A percentile compares a stretch with the other conserved stretches of the same genome.
These are phyloP conservation scores for Chiua sp. DNA, from an alignment of 1,284 basidiomycete species.

Conservation along the genomic window DNA sequence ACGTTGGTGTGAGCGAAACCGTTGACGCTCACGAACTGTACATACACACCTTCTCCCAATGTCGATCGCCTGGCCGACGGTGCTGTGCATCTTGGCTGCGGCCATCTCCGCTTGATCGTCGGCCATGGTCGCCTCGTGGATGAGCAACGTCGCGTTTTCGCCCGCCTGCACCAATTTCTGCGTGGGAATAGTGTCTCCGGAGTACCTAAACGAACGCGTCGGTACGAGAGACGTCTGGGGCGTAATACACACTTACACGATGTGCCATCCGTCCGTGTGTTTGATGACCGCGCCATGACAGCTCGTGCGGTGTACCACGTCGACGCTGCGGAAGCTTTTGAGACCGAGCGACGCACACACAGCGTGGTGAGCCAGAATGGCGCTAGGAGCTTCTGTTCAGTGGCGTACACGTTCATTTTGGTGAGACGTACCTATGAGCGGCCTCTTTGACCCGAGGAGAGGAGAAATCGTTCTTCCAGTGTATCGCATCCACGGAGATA, in stretches of 20 bases:
- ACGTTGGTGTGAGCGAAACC: not conserved
- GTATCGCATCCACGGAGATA: slow-evolving; percentile 60
- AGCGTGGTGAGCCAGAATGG: slow-evolving; percentile 36
- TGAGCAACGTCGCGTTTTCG: slow-evolving; percentile 76
- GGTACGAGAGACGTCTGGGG: slow-evolving; percentile 12
- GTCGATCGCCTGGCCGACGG: slow-evolving; percentile 86
- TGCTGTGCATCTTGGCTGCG: slow-evolving; percentile 83
- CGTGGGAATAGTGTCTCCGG: slow-evolving; percentile 89
- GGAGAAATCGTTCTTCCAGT: slow-evolving; percentile 45
- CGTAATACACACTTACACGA: slow-evolving; percentile 60
- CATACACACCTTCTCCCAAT: slow-evolving; percentile 67
- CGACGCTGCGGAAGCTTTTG: slow-evolving; percentile 62
- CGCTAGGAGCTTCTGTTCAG: slow-evolving; percentile 19
- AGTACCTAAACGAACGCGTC: slow-evolving; percentile 54
- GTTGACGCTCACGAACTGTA: not conserved
- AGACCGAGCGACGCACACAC: slow-evolving; percentile 61
- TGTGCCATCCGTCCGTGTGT: slow-evolving; percentile 79
- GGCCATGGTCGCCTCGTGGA: slow-evolving; percentile 94
- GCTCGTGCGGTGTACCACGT: slow-evolving; percentile 74
- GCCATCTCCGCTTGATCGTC: slow-evolving; percentile 81
- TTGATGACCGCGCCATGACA: slow-evolving; percentile 77
- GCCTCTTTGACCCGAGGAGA: slow-evolving; percentile 12
- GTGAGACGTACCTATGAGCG: slow-evolving; percentile 11
- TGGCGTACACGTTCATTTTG: not conserved
- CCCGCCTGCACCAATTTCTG: slow-evolving; percentile 73